Base-by-base conservation (phyloP, 2,329 filamentous ascomycete genomes). In the Fusarium continuum region DNA sequence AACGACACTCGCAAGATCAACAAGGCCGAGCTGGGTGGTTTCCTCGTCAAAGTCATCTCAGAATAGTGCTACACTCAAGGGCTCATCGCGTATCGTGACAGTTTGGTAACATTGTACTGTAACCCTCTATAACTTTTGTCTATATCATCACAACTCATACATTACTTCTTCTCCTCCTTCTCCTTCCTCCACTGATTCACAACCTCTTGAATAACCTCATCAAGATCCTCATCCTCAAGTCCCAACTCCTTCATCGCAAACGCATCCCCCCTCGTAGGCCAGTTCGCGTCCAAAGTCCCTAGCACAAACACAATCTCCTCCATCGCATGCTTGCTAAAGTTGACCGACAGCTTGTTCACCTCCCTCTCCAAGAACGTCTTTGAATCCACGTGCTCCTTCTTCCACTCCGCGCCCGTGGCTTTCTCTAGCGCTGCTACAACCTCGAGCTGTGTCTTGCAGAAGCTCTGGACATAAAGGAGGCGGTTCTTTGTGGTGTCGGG, bases 401-500 rank as follows among this genome's bases (percentile, higher is more conserved):
- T 70, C 75, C 76, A 76, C 53, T 81, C 79, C 14, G 65, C 59
- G 0, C 79, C 80, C 1, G 82, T 83, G 1, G 76, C 76, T 39
- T 81, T 79, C 73, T 89, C 84, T 4, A 86, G 74, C 0, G 78
- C 74, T 2, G 75, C 80, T 3, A 85, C 55, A 4, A 84, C 65
- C 53, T 79, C 75, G 19, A 77, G 76, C 68, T 86, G 84, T 2
- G 82, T 80, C 22, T 79, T 76, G 16, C 74, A 74, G 53, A 82
- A 77, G 49, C 80, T 80, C 25, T 82, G 74, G 8, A 85, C 73
- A 54, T 77, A 79, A 1, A 88, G 72, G 6, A 74, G 68, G 6
- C 78, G 74, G 70, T 88, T 88, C 65, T 77, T 78, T 2, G 84
- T 87, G 63, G 79, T 75, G 5, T 81, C 79, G 0, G 77, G 78